phyloP scores from a whole-genome alignment of 2,329 filamentous ascomycete genomes.

The Scopulariopsis brevicaulis region DNA sequence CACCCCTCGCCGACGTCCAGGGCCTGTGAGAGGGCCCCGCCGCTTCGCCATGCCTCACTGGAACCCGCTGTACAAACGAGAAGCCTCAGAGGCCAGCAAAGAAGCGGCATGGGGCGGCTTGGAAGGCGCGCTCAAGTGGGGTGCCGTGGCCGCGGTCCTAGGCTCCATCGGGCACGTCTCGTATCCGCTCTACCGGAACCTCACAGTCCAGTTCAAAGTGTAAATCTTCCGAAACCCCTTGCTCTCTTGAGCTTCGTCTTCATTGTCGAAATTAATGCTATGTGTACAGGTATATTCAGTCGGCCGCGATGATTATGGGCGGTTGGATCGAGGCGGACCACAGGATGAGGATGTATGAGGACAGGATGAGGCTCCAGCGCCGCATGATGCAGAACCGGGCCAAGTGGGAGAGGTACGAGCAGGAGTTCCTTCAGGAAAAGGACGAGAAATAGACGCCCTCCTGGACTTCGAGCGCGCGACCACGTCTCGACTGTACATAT shows the following conservation, averaged over 20 bases:
- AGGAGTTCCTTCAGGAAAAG: conserved; percentile 38
- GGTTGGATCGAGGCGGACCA: conserved; percentile 66
- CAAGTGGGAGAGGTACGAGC: conserved; percentile 57
- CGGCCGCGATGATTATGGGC: conserved; percentile 77
- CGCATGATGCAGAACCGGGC: conserved; percentile 53
- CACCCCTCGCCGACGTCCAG: neutral
- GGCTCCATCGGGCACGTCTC: conserved; percentile 50
- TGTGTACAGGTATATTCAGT: conserved; percentile 59
- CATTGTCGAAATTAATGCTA: neutral
- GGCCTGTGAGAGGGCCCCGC: neutral
- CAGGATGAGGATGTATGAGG: conserved; percentile 56
- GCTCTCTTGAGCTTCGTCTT: neutral
- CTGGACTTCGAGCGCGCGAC: neutral
- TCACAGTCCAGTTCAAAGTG: conserved; percentile 71
- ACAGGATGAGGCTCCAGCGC: conserved; percentile 51
- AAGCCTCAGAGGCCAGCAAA: conserved; percentile 60
- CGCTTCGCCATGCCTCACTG: conserved; percentile 30
- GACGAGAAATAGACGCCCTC: conserved; percentile 10
- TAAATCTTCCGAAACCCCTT: conserved; percentile 20
- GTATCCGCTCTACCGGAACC: conserved; percentile 60
- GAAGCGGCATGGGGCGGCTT: conserved; percentile 58
- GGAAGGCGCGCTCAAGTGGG: conserved; percentile 62
- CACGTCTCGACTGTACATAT: neutral
- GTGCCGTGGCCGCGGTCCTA: conserved; percentile 49
- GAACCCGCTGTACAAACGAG: conserved; percentile 50